These are phyloP conservation scores for Senna siamea DNA, from an alignment of 306 rosid genomes.

Conservation along the genomic window DNA sequence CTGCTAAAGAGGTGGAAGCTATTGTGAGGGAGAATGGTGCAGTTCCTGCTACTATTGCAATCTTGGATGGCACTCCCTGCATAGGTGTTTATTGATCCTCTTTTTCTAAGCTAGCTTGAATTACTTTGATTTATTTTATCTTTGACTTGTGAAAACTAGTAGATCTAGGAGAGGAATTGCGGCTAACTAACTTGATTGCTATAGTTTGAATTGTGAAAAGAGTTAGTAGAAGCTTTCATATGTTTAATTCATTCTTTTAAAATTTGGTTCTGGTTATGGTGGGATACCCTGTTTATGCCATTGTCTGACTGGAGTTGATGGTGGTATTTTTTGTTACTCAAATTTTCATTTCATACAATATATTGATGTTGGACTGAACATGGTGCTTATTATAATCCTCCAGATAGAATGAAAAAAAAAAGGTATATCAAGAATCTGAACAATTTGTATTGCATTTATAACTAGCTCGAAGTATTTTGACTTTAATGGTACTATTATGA, in stretches of 20 bases:
- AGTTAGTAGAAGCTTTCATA: not conserved
- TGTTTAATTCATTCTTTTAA: not conserved
- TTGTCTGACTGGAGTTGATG: constrained; percentile 6
- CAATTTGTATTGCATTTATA: too few relatives aligned
- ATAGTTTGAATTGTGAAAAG: not conserved
- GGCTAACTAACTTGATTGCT: constrained; percentile 14
- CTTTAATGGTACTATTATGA: not conserved
- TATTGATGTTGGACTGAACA: constrained; percentile 29
- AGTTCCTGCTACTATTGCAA: constrained; percentile 95
- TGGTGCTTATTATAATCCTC: not conserved
- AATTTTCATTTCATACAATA: not conserved
- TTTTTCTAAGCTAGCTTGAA: constrained; percentile 24
- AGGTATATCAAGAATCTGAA: not conserved
- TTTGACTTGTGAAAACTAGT: constrained; percentile 17
- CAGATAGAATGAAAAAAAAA: constrained; percentile 16
- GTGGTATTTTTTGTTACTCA: constrained; percentile 2
- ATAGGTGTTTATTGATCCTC: constrained; percentile 59
- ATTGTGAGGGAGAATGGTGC: constrained; percentile 80
- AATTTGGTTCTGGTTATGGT: not conserved
- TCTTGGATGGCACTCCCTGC: constrained; percentile 85
- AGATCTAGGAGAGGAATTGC: constrained; percentile 6
- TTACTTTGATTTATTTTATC: not conserved
- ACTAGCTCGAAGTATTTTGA: not conserved
- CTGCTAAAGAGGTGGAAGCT: constrained; percentile 82
- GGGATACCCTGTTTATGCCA: constrained; percentile 2